Evolutionary conservation across 2,329 filamentous ascomycete genomes (phyloP).

Genomic region (Stemphylium beticola): DNA sequence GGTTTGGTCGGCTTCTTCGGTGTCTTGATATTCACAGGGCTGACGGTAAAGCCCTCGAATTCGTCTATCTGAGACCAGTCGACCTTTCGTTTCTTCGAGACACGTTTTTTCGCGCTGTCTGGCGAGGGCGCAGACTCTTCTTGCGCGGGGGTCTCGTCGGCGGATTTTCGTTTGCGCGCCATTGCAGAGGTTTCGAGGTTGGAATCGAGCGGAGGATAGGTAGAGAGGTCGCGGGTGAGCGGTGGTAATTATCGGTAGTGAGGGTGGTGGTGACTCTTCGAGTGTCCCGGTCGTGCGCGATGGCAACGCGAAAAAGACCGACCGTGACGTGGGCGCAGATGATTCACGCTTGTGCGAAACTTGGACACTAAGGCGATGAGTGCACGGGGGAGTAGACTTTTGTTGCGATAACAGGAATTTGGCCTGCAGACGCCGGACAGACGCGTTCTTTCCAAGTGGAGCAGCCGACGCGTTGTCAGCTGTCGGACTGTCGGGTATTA

Average conservation of each 20-base stretch:
- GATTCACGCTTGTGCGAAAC: background rate
- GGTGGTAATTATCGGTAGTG: background rate
- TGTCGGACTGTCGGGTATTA: background rate
- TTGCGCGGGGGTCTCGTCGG: background rate
- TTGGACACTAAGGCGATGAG: background rate
- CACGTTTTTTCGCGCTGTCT: background rate
- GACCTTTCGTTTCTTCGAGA: constrained; percentile 15
- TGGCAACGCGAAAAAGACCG: background rate
- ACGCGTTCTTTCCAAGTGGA: constrained; percentile 10
- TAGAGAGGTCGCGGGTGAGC: background rate
- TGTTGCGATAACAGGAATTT: background rate
- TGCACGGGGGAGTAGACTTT: background rate
- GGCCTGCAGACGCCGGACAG: background rate
- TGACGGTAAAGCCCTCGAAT: constrained; percentile 26
- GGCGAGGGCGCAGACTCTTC: background rate
- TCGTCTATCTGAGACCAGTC: constrained; percentile 24
- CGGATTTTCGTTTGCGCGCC: constrained; percentile 11
- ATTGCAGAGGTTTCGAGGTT: background rate
- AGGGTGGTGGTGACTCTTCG: too few species aligned
- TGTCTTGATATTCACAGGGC: constrained; percentile 2
- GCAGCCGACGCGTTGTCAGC: constrained; percentile 7
- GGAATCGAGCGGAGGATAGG: background rate
- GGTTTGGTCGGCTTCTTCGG: constrained; percentile 1
- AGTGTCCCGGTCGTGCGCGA: background rate
- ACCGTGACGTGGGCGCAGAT: background rate